Base-by-base conservation (phyloP, 495 filamentous ascomycete species). In the Filosporella fistucella region DNA sequence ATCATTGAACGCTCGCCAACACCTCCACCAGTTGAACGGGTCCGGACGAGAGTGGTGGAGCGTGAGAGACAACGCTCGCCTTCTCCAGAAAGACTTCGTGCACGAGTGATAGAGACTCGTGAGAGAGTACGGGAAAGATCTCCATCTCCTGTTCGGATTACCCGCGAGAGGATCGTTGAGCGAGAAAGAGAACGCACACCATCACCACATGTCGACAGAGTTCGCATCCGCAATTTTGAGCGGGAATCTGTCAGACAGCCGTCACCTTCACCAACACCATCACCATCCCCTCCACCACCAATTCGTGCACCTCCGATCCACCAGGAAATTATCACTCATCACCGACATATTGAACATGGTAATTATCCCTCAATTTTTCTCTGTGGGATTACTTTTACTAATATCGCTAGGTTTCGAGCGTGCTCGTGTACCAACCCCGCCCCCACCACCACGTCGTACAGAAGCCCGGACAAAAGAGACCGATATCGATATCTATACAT, bases 311-410 rank as follows among this genome's bases (percentile, higher is more conserved):
- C 85, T 4, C 76, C 79, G 4, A 85, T 91, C 54, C 82, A 86
- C 58, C 80, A 88, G 50, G 85, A 94, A 58, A 76, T 93, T 35
- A 86, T 90, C 48, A 89, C 86, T 1, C 88, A 90, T 63, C 90
- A 93, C 59, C 76, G 84, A 18, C 84, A 91, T 56, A 86, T 95
- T 58, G 86, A 96, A 62, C 88, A 95, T 67, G 90, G 89, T 85
- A 72, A 63, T 65, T 65, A 24, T 14, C 34, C 18, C 37, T n/a
- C 11, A 38, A 25, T 32, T 11, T 43, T 23, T n/a, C 21, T 16
- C 17, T 30, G 4, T 45, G 0, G 29, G 24, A 37, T 51, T 63
- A 46, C 60, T 51, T 35, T 17, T 21, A 6, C 42, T 54, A 37
- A 48, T 37, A 38, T 39, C 12, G 18, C 29, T 28, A 45, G 53